A percentile compares a stretch with the other conserved stretches of the same genome.
These are phyloP conservation scores for Guadua angustifolia DNA, from an alignment of 176 grass and related monocot genomes.

Conservation along the genomic window DNA sequence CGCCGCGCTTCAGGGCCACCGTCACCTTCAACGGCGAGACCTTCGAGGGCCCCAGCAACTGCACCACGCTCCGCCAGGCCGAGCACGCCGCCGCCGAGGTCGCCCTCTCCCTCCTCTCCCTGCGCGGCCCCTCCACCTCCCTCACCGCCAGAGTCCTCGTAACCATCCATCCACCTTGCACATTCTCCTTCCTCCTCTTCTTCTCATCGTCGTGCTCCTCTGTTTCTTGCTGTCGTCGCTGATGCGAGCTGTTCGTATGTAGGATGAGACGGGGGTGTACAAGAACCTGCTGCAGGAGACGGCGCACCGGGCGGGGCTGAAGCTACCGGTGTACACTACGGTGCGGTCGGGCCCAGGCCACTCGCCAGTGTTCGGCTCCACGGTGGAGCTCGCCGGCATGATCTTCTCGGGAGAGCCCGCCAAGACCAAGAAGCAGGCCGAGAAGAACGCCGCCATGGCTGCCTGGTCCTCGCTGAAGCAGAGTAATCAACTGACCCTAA, in stretches of 20 bases:
- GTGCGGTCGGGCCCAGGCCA: constrained; percentile 77
- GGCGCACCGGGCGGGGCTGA: constrained; percentile 78
- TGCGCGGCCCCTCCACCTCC: constrained; percentile 72
- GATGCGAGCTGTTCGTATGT: not conserved
- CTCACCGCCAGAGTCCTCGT: constrained; percentile 73
- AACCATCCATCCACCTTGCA: not conserved
- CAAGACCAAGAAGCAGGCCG: constrained; percentile 95
- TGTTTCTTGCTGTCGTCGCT: not conserved
- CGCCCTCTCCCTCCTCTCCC: constrained; percentile 66
- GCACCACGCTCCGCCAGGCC: constrained; percentile 81
- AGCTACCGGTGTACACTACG: constrained; percentile 86
- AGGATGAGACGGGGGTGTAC: constrained; percentile 98
- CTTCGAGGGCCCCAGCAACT: constrained; percentile 70
- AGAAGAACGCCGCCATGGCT: constrained; percentile 92
- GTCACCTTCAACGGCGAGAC: constrained; percentile 94
- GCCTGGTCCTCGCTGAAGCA: constrained; percentile 84
- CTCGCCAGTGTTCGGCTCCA: constrained; percentile 75
- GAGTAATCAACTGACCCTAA: constrained; percentile 36
- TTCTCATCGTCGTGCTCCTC: not conserved
- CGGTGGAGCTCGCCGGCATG: constrained; percentile 75
- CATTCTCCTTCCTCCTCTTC: not conserved
- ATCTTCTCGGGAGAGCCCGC: constrained; percentile 72
- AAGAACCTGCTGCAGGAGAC: constrained; percentile 96
- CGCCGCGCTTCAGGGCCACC: constrained; percentile 81
- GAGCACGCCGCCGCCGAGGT: constrained; percentile 93